Base-by-base conservation (phyloP, 1,284 basidiomycete genomes). In the Takashimella koratensis region DNA sequence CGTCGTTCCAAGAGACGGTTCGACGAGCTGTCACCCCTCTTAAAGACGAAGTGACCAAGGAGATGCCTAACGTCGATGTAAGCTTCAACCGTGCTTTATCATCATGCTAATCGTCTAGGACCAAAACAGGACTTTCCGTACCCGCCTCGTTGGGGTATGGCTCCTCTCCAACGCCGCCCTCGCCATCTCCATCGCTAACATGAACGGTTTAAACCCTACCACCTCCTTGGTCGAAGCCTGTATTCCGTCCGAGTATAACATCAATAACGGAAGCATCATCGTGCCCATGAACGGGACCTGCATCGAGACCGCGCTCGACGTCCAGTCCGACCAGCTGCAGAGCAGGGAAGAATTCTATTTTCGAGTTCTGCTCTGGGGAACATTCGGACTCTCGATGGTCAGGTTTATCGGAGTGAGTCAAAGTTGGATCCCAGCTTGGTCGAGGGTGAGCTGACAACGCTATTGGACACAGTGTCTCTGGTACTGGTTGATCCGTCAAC, bases 1-100 rank as follows among this genome's bases (percentile, higher is more conserved):
- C 85, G n/a, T 84, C 85, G 39, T 98, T 97, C 81, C 90, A 92
- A 75, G 86, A 89, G 65, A 96, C 94, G 0, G 94, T 97, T 4
- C 87, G 86, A 12, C 87, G 95, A 52, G 94, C 94, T 0, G 84
- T 97, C 49, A 87, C 90, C 36, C 91, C 93, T 67, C 76, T 88
- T 59, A 82, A 86, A 21, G 84, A 85, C 59, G 86, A 89, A 54
- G 52, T 49, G 0, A 83, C 74, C 0, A 53, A 79, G 3, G 91
- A 94, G 70, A 87, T 86, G 72, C 91, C 92, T 0, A 94, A 85
- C 12, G 82, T 88, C 82, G 92, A 96, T 69, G 79, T 77, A 54
- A 63, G 76, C 70, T 47, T 44, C 5, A 22, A 3, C 3, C 8
- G 30, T 36, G 30, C 30, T 25, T 45, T 36, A 36, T 36, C 20